Evolutionary conservation across 257 asterid genomes (phyloP), one percentile per base, ranked within the genome.

Genomic region (Thymus quinquecostatus): DNA sequence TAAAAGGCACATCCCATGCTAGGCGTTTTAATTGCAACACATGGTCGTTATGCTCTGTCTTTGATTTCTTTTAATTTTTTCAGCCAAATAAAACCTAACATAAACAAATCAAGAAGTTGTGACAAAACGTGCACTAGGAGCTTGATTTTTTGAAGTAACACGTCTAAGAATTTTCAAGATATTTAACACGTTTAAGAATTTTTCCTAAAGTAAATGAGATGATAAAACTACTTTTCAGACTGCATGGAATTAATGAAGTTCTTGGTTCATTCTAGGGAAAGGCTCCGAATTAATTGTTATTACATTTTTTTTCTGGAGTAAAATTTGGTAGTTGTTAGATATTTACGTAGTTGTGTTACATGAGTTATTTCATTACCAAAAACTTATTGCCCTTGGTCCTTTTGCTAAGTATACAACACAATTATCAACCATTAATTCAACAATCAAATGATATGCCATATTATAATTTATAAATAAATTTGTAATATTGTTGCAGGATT

Each of bases 201-300:
- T 60, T 60, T 10, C 41, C 47, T 14, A 54, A 64, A 41, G 5
- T 29, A 38, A 55, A 62, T 75, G 58, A 75, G 9, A 62, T 60
- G 45, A 54, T 51, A 58, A 36, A 69, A 27, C 50, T 53, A 47
- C 13, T 34, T 29, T 13, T 40, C 12, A 62, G 6, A 63, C 55
- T 34, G 38, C 49, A 55, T 53, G 2, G 12, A 64, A 12, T 8
- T 55, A 43, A 49, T 54, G 38, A 53, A n/a, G 59, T 30, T 71
- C 69, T 48, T 41, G 43, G 64, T 57, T 66, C 60, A 43, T 69
- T 43, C 29, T 10, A 53, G 21, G 6, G 61, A 38, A 64, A 13
- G 49, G 29, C 32, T 70, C 60, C 69, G 29, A 47, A 59, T 47
- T 57, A 33, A 64, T 9, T 13, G 49, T 9, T 57, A 32, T 49